These are phyloP conservation scores for Chalciporus piperatus DNA, from an alignment of 768 basidiomycete genomes.

Conservation along the genomic window DNA sequence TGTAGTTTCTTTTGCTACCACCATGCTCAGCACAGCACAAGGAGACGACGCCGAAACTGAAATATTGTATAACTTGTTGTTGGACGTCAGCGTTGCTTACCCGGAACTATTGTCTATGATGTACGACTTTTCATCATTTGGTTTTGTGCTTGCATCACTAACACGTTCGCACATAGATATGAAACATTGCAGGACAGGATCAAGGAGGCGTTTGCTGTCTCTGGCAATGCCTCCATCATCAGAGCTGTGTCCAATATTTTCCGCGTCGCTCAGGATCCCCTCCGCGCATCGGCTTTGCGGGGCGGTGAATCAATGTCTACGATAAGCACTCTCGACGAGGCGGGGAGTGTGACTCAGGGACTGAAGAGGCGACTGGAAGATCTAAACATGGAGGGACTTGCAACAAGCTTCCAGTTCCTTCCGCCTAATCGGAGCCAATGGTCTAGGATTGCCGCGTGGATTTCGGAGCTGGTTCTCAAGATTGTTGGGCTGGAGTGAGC, in stretches of 20 bases:
- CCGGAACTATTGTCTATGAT: conserved; percentile 72
- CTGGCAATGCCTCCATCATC: conserved; percentile 70
- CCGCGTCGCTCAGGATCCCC: conserved; percentile 60
- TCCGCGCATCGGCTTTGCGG: conserved; percentile 38
- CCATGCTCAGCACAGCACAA: conserved; percentile 72
- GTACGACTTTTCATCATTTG: conserved; percentile 45
- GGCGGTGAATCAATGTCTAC: conserved; percentile 58
- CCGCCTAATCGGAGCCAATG: conserved; percentile 52
- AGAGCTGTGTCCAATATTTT: conserved; percentile 73
- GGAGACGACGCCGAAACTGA: conserved; percentile 81
- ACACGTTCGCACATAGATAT: conserved; percentile 45
- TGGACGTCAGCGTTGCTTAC: conserved; percentile 62
- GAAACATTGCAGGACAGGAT: conserved; percentile 75
- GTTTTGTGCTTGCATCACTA: conserved; percentile 6
- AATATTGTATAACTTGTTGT: conserved; percentile 73
- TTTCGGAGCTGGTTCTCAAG: conserved; percentile 56
- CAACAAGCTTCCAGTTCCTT: conserved; percentile 71
- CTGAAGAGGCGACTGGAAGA: conserved; percentile 62
- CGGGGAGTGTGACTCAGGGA: conserved; percentile 34
- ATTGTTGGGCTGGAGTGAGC: conserved; percentile 41
- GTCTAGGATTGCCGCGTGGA: conserved; percentile 72
- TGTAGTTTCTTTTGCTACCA: conserved; percentile 68
- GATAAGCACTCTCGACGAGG: conserved; percentile 61
- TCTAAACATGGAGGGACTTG: conserved; percentile 69
- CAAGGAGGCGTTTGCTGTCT: conserved; percentile 66